Conservation (phyloP, 2,329 filamentous ascomycete species). For the Sporothrix inflata region DNA sequence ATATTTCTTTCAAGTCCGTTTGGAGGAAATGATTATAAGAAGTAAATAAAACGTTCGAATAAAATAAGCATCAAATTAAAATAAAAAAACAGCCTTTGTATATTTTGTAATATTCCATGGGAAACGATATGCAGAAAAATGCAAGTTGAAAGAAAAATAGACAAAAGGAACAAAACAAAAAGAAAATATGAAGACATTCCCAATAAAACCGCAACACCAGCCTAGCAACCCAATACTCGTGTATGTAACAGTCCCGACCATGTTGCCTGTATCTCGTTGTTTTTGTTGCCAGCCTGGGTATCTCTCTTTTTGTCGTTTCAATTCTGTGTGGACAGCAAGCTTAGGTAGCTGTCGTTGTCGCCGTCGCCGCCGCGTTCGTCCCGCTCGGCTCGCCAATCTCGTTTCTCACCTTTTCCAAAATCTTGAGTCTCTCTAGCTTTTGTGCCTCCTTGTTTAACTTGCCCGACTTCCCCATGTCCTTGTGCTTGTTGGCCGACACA, state of each 20-base stretch:
- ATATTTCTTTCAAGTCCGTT: background rate
- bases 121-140: background rate
- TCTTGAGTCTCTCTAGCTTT: constrained; percentile 10
- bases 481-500: background rate
- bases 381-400: constrained; percentile 8
- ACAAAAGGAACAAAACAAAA: background rate
- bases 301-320: background rate
- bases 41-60: background rate
- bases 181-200: background rate
- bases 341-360: background rate
- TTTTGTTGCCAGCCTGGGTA: constrained; percentile 6
- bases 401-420: background rate
- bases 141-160: too few species aligned
- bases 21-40: background rate
- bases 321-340: background rate
- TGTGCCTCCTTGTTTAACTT: background rate
- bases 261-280: background rate
- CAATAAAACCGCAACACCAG: background rate
- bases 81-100: background rate
- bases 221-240: background rate
- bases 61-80: background rate
- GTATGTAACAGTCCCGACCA: background rate
- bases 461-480: background rate
- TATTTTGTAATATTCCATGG: background rate
- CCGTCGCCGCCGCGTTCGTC: background rate